These are phyloP conservation scores for Porogramme epimiltina DNA, from an alignment of 1,284 basidiomycete genomes.

Conservation along the genomic window DNA sequence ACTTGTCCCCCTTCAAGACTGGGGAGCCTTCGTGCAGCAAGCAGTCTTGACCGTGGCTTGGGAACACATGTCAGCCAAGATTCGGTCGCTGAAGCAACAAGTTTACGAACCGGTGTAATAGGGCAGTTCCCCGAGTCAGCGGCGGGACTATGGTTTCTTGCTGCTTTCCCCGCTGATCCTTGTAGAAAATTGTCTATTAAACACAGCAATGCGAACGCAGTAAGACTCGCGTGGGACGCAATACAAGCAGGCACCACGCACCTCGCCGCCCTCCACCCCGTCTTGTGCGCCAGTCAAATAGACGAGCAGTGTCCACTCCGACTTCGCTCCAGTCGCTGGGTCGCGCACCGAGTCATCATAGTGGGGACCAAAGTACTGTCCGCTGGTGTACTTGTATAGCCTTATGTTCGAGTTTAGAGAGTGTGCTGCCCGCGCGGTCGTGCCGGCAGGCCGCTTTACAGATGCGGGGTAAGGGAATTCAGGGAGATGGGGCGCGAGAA, in stretches of 20 bases:
- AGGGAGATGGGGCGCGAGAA: constrained; percentile 63
- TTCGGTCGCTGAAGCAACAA: neutral
- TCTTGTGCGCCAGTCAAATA: constrained; percentile 76
- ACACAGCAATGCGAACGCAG: neutral
- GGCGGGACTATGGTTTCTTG: constrained; percentile 58
- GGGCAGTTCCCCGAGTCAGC: constrained; percentile 65
- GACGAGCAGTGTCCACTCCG: constrained; percentile 81
- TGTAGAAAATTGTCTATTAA: constrained; percentile 73
- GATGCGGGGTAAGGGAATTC: constrained; percentile 55
- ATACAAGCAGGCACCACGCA: constrained; percentile 27
- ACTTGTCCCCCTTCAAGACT: constrained; percentile 71
- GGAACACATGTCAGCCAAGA: neutral
- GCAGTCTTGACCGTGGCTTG: constrained; percentile 76
- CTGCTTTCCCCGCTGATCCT: constrained; percentile 50
- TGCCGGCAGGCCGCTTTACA: constrained; percentile 33
- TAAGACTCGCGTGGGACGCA: neutral
- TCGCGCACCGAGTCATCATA: constrained; percentile 75
- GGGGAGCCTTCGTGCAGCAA: constrained; percentile 77
- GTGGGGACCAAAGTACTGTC: constrained; percentile 73
- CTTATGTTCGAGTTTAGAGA: constrained; percentile 72
- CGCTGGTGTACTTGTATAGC: constrained; percentile 67
- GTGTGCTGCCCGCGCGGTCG: constrained; percentile 44
- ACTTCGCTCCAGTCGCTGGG: constrained; percentile 53
- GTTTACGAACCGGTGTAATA: constrained; percentile 65
- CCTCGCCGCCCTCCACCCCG: constrained; percentile 76